Evolutionary conservation across 1,284 basidiomycete genomes (phyloP), one percentile per base, ranked within the genome.

Genomic region (Cutaneotrichosporon daszewskae): DNA sequence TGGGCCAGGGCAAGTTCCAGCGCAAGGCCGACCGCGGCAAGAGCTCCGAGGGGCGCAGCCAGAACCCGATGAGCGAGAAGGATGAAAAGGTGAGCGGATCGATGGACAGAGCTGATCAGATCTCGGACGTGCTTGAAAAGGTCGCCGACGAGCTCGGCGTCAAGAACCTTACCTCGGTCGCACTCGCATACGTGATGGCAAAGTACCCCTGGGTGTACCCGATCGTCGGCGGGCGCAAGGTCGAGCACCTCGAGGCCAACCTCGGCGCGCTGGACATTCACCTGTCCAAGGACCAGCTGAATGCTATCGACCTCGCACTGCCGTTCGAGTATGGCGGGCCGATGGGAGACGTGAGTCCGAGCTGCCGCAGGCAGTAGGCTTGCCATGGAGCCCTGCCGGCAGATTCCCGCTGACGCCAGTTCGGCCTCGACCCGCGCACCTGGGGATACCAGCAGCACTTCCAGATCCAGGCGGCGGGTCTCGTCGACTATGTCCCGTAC

Each of bases 1-100:
- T 76, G 16, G 74, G 72, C 2, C 57, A 59, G 17, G 75, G 75
- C 12, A 61, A 66, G 11, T 69, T 75, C 52, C 65, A 66, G 45
- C 38, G 54, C n/a, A 53, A 59, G 20, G n/a, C n/a, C 27, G 66
- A 69, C 37, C 67, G 67, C 37, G 58, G 66, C 43, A 57, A 67
- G 47, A 54, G 53, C n/a, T n/a, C 62, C 13, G 53, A 26, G 12
- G 37, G 54, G 4, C 45, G 59, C 32, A 50, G 51, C 3, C 51
- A 51, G 5, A 32, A 29, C 24, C 20, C 26, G 1, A 43, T 40
- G 27, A 56, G 57, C 5, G 59, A 54, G 17, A 60, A 66, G 17
- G 27, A 49, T 7, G 47, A 66, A 31, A 31, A 54, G 33, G 51
- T 58, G 40, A 48, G 51, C n/a, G n/a, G n/a, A n/a, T n/a, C n/a